These are phyloP conservation scores for Teratosphaeria pseudoeucalypti DNA, from an alignment of 2,329 filamentous ascomycete species.

Conservation along the genomic window DNA sequence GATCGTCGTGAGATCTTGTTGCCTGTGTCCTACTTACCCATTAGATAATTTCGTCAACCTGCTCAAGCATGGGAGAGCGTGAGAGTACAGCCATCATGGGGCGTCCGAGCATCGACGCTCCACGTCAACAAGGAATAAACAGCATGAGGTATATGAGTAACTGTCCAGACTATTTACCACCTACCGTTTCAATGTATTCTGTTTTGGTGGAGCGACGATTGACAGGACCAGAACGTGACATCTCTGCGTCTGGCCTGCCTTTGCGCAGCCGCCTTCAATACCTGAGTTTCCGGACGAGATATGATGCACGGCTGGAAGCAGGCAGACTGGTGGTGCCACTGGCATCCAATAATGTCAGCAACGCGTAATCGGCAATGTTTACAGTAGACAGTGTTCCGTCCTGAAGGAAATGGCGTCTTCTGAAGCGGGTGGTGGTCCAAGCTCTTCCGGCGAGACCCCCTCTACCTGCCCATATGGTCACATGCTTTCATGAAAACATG, in stretches of 20 bases:
- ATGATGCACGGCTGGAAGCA: background rate
- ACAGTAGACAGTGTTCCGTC: background rate
- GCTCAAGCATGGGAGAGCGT: conserved; percentile 71
- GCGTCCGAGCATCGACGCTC: background rate
- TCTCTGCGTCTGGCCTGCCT: conserved; percentile 7
- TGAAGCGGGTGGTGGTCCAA: background rate
- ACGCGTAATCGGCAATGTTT: background rate
- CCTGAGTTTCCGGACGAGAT: background rate
- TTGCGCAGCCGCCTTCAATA: background rate
- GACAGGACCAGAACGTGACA: conserved; percentile 32
- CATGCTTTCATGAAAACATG: background rate
- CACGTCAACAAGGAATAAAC: background rate
- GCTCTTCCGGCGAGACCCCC: background rate
- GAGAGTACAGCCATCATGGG: background rate
- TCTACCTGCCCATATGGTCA: background rate
- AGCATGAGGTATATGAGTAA: background rate
- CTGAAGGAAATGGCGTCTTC: background rate
- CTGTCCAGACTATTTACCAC: conserved; percentile 14
- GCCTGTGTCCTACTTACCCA: conserved; percentile 64
- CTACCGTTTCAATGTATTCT: conserved; percentile 94
- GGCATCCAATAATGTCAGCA: too few relatives aligned
- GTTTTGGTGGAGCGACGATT: conserved; percentile 59
- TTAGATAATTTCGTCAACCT: conserved; percentile 77
- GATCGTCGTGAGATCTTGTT: conserved; percentile 96
- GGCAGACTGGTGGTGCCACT: too few relatives aligned